These are phyloP conservation scores for Alternaria alternata DNA, from an alignment of 2,329 filamentous ascomycete genomes.

Conservation along the genomic window DNA sequence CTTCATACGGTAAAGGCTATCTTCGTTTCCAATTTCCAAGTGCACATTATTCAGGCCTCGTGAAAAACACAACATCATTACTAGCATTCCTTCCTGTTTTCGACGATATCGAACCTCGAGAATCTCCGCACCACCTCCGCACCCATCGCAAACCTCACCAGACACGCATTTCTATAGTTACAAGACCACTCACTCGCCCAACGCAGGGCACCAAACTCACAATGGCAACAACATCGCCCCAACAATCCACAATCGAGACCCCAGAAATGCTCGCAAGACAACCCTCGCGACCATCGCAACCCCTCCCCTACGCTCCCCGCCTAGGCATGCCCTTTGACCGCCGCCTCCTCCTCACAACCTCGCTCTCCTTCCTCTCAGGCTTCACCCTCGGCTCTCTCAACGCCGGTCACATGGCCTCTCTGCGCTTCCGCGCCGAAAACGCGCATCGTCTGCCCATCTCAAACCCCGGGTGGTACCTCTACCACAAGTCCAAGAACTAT, in stretches of 20 bases:
- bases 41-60: accelerated
- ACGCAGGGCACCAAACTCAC: background rate
- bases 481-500: slow-evolving; percentile 98
- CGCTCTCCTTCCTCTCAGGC: slow-evolving; percentile 72
- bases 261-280: background rate
- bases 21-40: background rate
- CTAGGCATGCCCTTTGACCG: slow-evolving; percentile 70
- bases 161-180: background rate
- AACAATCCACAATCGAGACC: background rate
- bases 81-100: background rate
- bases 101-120: background rate
- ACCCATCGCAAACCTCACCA: slow-evolving; percentile 11
- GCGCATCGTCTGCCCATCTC: slow-evolving; percentile 88
- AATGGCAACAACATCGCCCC: slow-evolving; percentile 8
- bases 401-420: slow-evolving; percentile 75
- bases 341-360: slow-evolving; percentile 71
- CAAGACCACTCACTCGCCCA: too few relatives aligned
- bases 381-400: slow-evolving; percentile 74
- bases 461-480: slow-evolving; percentile 93
- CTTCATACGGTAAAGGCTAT: background rate
- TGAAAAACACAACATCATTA: background rate
- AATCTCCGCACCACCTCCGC: slow-evolving; percentile 28
- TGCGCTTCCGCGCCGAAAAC: slow-evolving; percentile 94
- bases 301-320: slow-evolving; percentile 40
- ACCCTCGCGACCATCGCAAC: background rate